Conservation (phyloP, 768 basidiomycete species). For the Naganishia randhawae region DNA sequence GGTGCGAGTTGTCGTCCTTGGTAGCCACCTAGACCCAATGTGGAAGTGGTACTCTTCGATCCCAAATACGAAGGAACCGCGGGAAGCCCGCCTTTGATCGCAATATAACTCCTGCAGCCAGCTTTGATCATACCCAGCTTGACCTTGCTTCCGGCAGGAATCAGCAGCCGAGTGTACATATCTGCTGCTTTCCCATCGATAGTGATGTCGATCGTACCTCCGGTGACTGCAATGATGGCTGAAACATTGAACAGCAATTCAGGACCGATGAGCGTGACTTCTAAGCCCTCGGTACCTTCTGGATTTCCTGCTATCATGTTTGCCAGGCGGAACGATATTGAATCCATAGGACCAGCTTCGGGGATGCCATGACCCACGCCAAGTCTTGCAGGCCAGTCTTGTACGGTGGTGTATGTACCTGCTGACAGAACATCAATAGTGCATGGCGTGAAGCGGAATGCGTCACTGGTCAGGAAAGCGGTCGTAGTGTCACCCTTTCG, state of each 20-base stretch:
- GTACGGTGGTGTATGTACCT: slow-evolving; percentile 57
- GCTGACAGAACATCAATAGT: slow-evolving; percentile 59
- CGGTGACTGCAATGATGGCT: slow-evolving; percentile 60
- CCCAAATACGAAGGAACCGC: slow-evolving; percentile 56
- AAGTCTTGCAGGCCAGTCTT: slow-evolving; percentile 33
- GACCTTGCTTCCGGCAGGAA: slow-evolving; percentile 56
- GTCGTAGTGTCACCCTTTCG: slow-evolving; percentile 37
- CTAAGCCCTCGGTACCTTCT: slow-evolving; percentile 58
- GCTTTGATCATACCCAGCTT: slow-evolving; percentile 51
- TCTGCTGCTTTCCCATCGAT: slow-evolving; percentile 52
- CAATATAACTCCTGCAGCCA: slow-evolving; percentile 61
- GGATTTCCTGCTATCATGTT: slow-evolving; percentile 63
- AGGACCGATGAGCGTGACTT: slow-evolving; percentile 55
- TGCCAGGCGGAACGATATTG: slow-evolving; percentile 58
- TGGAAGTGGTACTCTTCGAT: slow-evolving; percentile 58
- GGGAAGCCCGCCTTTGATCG: slow-evolving; percentile 62
- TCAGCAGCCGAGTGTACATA: slow-evolving; percentile 57
- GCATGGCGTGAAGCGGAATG: slow-evolving; percentile 40
- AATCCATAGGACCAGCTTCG: slow-evolving; percentile 64
- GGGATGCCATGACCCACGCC: slow-evolving; percentile 61
- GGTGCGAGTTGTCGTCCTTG: slow-evolving; percentile 38
- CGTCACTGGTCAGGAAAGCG: slow-evolving; percentile 36
- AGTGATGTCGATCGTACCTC: slow-evolving; percentile 54
- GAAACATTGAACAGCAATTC: slow-evolving; percentile 57
- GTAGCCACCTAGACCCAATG: slow-evolving; percentile 41